A percentile compares a stretch with the other conserved stretches of the same genome.
These are phyloP conservation scores for Fusarium newnesense DNA, from an alignment of 2,329 filamentous ascomycete species.

Conservation along the genomic window DNA sequence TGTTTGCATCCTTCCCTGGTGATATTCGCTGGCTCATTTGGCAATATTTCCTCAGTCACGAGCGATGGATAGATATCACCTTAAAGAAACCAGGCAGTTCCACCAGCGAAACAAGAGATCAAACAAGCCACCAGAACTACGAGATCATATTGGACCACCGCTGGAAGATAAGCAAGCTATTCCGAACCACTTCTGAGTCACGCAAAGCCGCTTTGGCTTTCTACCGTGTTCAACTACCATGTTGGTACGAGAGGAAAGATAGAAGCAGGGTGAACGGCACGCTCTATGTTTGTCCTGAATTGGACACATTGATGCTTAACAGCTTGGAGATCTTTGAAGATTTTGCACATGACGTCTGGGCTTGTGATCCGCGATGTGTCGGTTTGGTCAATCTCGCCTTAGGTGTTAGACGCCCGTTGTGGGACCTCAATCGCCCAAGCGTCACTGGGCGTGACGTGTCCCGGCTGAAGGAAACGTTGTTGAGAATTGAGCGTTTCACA, in stretches of 20 bases:
- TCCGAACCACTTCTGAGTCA: not conserved
- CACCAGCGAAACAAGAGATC: no score
- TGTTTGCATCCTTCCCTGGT: not conserved
- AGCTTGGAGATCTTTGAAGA: no score
- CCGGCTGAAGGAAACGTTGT: not conserved
- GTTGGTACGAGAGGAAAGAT: not conserved
- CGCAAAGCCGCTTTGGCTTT: not conserved
- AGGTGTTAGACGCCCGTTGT: rapidly evolving
- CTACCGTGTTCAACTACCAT: constrained; percentile 2
- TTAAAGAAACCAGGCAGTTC: no score
- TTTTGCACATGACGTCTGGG: no score
- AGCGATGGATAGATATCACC: not conserved
- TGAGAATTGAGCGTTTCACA: not conserved
- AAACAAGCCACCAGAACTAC: no score
- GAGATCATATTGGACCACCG: no score
- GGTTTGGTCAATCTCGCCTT: no score
- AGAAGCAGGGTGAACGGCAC: not conserved
- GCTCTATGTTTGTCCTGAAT: not conserved
- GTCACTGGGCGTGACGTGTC: not conserved
- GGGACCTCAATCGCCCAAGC: not conserved
- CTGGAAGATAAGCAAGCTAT: not conserved
- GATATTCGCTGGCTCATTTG: constrained; percentile 8
- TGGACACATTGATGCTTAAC: not conserved
- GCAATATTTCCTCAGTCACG: not conserved
- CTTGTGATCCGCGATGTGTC: no score